Conservation (phyloP, 495 filamentous ascomycete species). For the Penicillium argentinense region DNA sequence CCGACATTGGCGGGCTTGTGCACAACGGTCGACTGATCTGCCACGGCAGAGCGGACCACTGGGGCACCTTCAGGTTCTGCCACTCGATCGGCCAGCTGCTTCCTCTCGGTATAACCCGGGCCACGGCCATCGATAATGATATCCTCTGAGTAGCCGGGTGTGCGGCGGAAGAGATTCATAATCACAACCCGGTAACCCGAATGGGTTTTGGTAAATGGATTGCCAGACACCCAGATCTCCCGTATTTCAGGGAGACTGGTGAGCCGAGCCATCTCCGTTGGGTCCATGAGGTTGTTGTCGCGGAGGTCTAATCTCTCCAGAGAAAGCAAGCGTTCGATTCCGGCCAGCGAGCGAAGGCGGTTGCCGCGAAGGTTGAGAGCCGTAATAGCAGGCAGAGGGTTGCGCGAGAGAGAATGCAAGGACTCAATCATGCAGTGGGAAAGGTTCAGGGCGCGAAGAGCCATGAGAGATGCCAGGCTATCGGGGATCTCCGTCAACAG, state of each 20-base stretch:
- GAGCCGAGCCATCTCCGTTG: slow-evolving; percentile 83
- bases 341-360: slow-evolving; percentile 82
- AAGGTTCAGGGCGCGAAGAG: slow-evolving; percentile 84
- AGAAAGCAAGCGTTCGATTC: slow-evolving; percentile 84
- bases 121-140: slow-evolving; percentile 82
- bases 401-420: slow-evolving; percentile 80
- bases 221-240: slow-evolving; percentile 87
- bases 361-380: slow-evolving; percentile 91
- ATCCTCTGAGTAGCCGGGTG: slow-evolving; percentile 87
- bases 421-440: slow-evolving; percentile 98
- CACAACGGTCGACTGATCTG: slow-evolving; percentile 57
- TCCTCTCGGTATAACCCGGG: slow-evolving; percentile 78
- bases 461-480: slow-evolving; percentile 75
- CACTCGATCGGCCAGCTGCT: slow-evolving; percentile 79
- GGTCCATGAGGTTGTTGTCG: slow-evolving; percentile 88
- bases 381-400: slow-evolving; percentile 88
- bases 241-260: slow-evolving; percentile 87
- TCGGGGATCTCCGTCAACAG: slow-evolving; percentile 90
- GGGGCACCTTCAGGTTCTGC: slow-evolving; percentile 72
- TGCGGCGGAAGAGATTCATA: slow-evolving; percentile 94
- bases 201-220: slow-evolving; percentile 88
- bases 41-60: slow-evolving; percentile 66
- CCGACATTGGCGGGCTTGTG: slow-evolving; percentile 48
- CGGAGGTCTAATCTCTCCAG: slow-evolving; percentile 87
- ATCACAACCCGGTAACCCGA: slow-evolving; percentile 81